These are phyloP conservation scores for Cinnamomum chago DNA, from an alignment of 164 flowering plant species.

Conservation along the genomic window DNA sequence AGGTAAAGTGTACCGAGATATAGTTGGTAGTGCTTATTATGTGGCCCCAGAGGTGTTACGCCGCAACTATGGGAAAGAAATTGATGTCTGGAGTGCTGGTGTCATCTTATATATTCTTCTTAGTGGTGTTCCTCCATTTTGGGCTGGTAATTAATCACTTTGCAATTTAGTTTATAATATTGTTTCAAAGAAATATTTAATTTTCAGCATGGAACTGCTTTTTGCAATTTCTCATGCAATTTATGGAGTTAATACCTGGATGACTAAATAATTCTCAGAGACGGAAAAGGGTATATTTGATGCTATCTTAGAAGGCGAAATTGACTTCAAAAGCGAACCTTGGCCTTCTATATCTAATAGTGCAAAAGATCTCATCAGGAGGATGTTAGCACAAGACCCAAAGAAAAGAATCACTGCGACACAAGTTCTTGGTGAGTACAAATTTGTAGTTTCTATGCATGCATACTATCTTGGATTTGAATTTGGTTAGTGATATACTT, in stretches of 20 bases:
- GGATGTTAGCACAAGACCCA: conserved; percentile 69
- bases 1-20: conserved; percentile 60
- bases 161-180: not conserved
- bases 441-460: not conserved
- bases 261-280: conserved; percentile 37
- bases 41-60: conserved; percentile 82
- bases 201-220: not conserved
- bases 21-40: conserved; percentile 88
- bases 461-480: not conserved
- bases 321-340: conserved; percentile 58
- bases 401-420: conserved; percentile 69
- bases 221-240: not conserved
- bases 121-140: conserved; percentile 83
- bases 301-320: conserved; percentile 39
- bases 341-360: conserved; percentile 80
- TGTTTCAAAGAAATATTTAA: not conserved
- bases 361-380: conserved; percentile 79
- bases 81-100: conserved; percentile 95
- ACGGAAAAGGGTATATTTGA: conserved; percentile 70
- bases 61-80: conserved; percentile 73
- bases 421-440: conserved; percentile 60
- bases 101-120: conserved; percentile 78
- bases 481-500: not conserved
- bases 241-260: conserved; percentile 2
- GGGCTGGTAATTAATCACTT: conserved; percentile 53